Percentiles rank a stretch among this genome's conserved stretches.
phyloP scores from a whole-genome alignment of 208 protist species.

The Tritrichomonas foetus region DNA sequence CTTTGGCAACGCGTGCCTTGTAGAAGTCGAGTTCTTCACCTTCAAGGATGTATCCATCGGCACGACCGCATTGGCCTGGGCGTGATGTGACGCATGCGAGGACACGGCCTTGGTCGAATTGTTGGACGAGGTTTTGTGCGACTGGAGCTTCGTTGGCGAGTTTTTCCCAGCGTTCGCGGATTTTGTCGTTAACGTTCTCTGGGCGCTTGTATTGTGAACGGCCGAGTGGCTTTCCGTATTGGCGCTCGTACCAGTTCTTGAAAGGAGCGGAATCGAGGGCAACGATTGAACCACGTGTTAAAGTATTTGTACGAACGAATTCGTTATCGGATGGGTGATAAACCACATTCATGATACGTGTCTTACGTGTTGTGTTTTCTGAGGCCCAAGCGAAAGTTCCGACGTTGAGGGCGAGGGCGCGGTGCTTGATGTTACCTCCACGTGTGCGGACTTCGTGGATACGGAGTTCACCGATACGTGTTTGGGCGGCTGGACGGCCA shows the following conservation, averaged over 20 bases:
- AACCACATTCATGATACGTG: slow-evolving; percentile 16
- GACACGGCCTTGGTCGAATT: slow-evolving; percentile 26
- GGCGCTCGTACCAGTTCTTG: slow-evolving; percentile 32
- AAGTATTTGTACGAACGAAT: slow-evolving; percentile 43
- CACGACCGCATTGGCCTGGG: slow-evolving; percentile 38
- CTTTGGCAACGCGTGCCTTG: background rate
- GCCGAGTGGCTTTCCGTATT: background rate
- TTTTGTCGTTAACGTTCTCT: background rate
- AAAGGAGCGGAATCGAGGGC: slow-evolving; percentile 26
- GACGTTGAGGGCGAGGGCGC: background rate
- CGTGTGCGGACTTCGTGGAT: background rate
- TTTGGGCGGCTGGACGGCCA: slow-evolving; percentile 25
- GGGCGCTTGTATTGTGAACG: background rate
- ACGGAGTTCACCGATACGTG: slow-evolving; percentile 32
- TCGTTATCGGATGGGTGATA: slow-evolving; percentile 42
- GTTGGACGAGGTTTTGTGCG: background rate
- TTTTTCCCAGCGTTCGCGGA: background rate
- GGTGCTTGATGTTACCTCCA: slow-evolving; percentile 36
- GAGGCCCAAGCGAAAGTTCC: slow-evolving; percentile 36
- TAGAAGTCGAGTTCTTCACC: slow-evolving; percentile 41
- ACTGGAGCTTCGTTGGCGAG: background rate
- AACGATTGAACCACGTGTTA: background rate
- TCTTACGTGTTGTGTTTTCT: background rate
- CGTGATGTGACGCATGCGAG: background rate
- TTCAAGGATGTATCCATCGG: slow-evolving; percentile 43